Percentiles rank a stretch among this genome's conserved stretches.
Evolutionary conservation across 257 asterid genomes (phyloP).

Genomic region (Gentiana straminea): DNA sequence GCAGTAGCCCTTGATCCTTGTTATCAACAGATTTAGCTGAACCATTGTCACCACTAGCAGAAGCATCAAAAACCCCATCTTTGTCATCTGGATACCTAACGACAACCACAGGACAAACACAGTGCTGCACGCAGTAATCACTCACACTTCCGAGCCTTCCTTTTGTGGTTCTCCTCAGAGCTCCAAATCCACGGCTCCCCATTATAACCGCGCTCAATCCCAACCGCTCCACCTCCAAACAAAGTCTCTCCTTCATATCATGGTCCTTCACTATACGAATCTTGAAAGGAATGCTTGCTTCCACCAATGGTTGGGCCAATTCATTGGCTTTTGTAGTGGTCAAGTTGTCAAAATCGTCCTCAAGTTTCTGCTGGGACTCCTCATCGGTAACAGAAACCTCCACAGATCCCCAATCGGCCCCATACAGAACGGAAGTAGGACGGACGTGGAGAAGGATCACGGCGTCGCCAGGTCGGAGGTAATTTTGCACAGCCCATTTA

Average conservation of each 20-base stretch:
- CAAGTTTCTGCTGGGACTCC: conserved; percentile 52
- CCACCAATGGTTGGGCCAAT: conserved; percentile 58
- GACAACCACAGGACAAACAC: conserved; percentile 72
- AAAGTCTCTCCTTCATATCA: conserved; percentile 77
- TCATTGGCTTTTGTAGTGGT: conserved; percentile 52
- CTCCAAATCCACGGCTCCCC: conserved; percentile 83
- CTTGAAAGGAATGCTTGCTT: conserved; percentile 53
- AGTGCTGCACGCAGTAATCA: conserved; percentile 70
- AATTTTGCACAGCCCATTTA: conserved; percentile 66
- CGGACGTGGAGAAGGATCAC: conserved; percentile 62
- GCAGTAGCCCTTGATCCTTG: conserved; percentile 25
- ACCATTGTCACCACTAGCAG: conserved; percentile 19
- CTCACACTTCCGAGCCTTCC: conserved; percentile 79
- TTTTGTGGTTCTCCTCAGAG: conserved; percentile 40
- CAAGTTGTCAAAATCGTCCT: conserved; percentile 58
- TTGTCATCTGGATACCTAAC: conserved; percentile 60
- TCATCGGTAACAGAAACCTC: conserved; percentile 35
- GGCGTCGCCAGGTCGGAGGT: conserved; percentile 67
- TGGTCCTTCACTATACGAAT: conserved; percentile 77
- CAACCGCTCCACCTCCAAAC: conserved; percentile 81
- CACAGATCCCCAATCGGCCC: conserved; percentile 66
- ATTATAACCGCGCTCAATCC: conserved; percentile 67
- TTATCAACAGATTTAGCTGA: conserved; percentile 17
- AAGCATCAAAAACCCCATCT: conserved; percentile 19
- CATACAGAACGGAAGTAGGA: conserved; percentile 38